Base-by-base conservation (phyloP, 1,284 basidiomycete genomes). In the Cryptococcus sp. region DNA sequence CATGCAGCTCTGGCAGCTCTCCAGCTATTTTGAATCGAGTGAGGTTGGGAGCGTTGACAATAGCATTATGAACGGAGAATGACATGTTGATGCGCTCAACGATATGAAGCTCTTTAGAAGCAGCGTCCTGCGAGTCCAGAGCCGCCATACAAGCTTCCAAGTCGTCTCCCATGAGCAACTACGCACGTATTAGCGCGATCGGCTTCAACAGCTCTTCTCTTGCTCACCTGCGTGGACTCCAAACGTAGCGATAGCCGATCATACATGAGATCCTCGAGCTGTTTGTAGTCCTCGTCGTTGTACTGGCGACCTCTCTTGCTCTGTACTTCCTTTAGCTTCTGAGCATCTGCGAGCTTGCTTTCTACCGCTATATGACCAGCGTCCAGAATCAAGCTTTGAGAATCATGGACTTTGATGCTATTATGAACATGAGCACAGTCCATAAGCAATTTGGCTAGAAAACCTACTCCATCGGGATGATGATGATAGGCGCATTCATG, bases 401-500 rank as follows among this genome's bases (percentile, higher is more conserved):
- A 89, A 38, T 86, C 80, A 58, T 86, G 84, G 16, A 85, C 84
- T 3, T 87, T 89, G 55, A 98, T 85, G 68, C 80, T 78, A 48
- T 34, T 17, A 19, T 22, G 41, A 37, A 20, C 19, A 19, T 61
- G 47, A 65, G 61, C 44, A 11, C n/a, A 3, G 17, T 29, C 2
- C 17, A n/a, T 17, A 34, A 3, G 50, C 37, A 44, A 17, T 39
- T 34, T 11, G 7, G 23, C 20, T 20, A 23, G 5, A 39, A 15
- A 19, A 62, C 62, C 61, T 46, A 65, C 90, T 91, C 86, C 80
- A 99, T 95, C 2, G 96, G 96, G 45, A 99, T 84, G 65, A 99
- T 93, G 74, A 99, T 97, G 72, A 99, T 88, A 4, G 96, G 96
- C 3, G 96, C 93, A 72, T 97, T 92, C 83, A 99, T 86, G 72